Evolutionary conservation across 164 flowering plant genomes (phyloP).

Genomic region (Piper longum): DNA sequence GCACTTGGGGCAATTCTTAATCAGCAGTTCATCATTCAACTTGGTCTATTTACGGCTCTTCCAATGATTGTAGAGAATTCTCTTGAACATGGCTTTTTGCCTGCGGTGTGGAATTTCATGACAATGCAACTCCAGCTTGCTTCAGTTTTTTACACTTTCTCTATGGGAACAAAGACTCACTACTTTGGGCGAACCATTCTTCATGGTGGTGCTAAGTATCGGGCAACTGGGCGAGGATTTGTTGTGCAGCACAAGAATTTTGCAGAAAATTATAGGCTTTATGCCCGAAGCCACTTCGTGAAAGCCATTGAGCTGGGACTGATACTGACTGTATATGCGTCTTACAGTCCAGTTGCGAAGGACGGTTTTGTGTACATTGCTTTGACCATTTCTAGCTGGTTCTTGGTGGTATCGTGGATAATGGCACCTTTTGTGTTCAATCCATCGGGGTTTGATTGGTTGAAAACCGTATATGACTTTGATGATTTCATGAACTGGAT

Average conservation of each 20-base stretch:
- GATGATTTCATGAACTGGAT: constrained; percentile 86
- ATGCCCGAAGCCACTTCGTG: constrained; percentile 90
- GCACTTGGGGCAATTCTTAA: constrained; percentile 64
- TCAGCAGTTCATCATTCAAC: constrained; percentile 78
- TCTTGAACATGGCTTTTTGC: constrained; percentile 76
- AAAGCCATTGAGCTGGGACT: constrained; percentile 87
- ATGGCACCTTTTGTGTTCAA: constrained; percentile 85
- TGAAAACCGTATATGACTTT: constrained; percentile 85
- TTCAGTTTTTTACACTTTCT: constrained; percentile 73
- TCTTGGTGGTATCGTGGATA: constrained; percentile 79
- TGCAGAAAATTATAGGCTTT: constrained; percentile 82
- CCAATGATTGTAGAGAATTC: constrained; percentile 90
- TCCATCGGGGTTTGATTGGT: constrained; percentile 97
- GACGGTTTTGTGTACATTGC: constrained; percentile 61
- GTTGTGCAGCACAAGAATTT: constrained; percentile 88
- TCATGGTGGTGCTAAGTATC: constrained; percentile 95
- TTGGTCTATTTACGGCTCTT: constrained; percentile 89
- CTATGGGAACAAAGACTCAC: constrained; percentile 85
- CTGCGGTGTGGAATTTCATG: constrained; percentile 73
- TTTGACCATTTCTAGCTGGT: constrained; percentile 82
- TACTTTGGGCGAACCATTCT: constrained; percentile 90
- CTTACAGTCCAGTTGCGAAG: constrained; percentile 41
- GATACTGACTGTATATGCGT: constrained; percentile 64
- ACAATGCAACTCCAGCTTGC: constrained; percentile 90
- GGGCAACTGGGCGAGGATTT: constrained; percentile 95